Evolutionary conservation across 306 rosid species (phyloP).

Genomic region (Gillenia trifoliata): DNA sequence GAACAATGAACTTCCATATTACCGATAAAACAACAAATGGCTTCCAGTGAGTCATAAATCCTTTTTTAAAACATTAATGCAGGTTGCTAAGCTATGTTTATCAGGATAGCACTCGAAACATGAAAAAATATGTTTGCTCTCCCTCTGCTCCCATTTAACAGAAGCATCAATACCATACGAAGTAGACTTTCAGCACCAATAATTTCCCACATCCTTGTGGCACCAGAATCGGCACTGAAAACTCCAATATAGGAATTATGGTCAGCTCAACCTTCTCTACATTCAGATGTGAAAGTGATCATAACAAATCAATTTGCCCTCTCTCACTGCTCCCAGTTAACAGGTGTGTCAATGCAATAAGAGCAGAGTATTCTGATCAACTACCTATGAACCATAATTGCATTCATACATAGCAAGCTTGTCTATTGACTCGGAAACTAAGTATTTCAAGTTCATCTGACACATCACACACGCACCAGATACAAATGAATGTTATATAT

Average conservation of each 20-base stretch:
- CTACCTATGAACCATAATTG: not conserved
- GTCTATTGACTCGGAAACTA: not conserved
- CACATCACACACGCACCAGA: not conserved
- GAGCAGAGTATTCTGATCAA: not conserved
- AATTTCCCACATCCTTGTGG: not conserved
- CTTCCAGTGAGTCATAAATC: not conserved
- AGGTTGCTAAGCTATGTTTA: not conserved
- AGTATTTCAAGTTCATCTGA: not conserved
- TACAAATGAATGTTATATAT: not conserved
- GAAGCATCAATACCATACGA: not conserved
- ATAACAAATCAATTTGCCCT: not conserved
- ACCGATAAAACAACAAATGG: not conserved
- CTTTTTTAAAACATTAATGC: not conserved
- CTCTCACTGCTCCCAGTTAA: not conserved
- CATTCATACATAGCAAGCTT: not conserved
- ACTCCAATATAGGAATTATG: not conserved
- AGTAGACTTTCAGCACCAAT: not conserved
- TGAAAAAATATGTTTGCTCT: not conserved
- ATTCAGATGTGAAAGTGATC: not conserved
- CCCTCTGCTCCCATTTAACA: not conserved
- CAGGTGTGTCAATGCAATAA: not conserved
- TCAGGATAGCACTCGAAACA: not conserved
- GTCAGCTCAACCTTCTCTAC: not conserved
- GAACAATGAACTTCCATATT: not conserved
- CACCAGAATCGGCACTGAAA: not conserved